Evolutionary conservation across 129 eudicot species (phyloP).

Genomic region (Heracleum sosnowskyi): DNA sequence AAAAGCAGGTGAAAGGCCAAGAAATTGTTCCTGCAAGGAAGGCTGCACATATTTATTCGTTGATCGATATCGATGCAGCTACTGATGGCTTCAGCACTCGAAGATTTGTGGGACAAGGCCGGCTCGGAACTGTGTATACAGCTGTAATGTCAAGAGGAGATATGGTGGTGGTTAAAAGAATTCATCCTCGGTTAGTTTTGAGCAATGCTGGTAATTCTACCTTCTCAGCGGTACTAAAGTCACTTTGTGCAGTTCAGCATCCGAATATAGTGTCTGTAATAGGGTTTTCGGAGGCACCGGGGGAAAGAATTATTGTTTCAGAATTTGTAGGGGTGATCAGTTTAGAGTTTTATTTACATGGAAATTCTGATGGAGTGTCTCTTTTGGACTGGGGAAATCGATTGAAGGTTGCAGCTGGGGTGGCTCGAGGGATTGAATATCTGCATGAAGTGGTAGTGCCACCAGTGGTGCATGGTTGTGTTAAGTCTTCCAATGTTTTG

Average conservation of each 20-base stretch:
- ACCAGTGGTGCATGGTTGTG: conserved; percentile 65
- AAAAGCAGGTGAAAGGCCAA: conserved; percentile 17
- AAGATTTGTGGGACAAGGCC: conserved; percentile 59
- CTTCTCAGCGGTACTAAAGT: conserved; percentile 47
- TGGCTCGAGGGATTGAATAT: conserved; percentile 75
- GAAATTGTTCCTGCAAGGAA: conserved; percentile 36
- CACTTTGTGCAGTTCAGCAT: conserved; percentile 60
- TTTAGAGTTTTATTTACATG: conserved; percentile 70
- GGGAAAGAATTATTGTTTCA: conserved; percentile 72
- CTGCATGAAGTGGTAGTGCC: conserved; percentile 67
- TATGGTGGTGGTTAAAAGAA: conserved; percentile 58
- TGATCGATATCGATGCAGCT: conserved; percentile 65
- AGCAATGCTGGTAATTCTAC: conserved; percentile 48
- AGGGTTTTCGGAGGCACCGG: conserved; percentile 86
- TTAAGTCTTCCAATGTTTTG: conserved; percentile 75
- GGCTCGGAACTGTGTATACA: conserved; percentile 63
- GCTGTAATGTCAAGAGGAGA: conserved; percentile 57
- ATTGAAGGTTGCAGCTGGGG: conserved; percentile 62
- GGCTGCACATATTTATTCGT: conserved; percentile 38
- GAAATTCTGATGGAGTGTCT: conserved; percentile 38
- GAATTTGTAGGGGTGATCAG: conserved; percentile 71
- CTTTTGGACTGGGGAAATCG: conserved; percentile 67
- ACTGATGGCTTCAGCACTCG: conserved; percentile 73
- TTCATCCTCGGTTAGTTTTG: conserved; percentile 58
- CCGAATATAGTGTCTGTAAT: conserved; percentile 58